Evolutionary conservation across 495 filamentous ascomycete genomes (phyloP).

Genomic region (Trichocladium antarcticum): DNA sequence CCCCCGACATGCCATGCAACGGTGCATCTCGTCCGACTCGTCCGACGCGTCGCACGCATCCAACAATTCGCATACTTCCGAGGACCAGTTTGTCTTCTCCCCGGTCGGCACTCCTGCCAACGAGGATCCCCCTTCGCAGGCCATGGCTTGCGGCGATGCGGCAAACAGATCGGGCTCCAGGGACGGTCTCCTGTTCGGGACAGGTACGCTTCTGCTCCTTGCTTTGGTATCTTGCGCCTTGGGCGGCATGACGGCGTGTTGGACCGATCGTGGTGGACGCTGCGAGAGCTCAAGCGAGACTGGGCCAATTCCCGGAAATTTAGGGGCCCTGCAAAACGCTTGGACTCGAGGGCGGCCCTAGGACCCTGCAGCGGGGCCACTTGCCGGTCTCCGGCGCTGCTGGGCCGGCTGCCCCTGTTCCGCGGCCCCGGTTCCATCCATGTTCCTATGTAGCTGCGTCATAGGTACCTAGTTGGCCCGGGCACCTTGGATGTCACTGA

Average conservation of each 20-base stretch:
- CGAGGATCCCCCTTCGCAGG: conserved; percentile 11
- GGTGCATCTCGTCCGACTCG: conserved; percentile 28
- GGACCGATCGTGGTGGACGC: too few relatives aligned
- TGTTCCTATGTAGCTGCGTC: neutral
- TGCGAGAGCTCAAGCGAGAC: too few relatives aligned
- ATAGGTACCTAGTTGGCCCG: too few relatives aligned
- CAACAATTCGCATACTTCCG: conserved; percentile 13
- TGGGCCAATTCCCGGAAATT: too few relatives aligned
- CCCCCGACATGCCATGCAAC: conserved; percentile 20
- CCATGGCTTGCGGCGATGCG: neutral
- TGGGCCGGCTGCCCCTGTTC: too few relatives aligned
- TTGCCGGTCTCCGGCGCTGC: too few relatives aligned
- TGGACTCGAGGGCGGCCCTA: too few relatives aligned
- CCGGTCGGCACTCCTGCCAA: conserved; percentile 12
- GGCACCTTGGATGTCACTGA: neutral
- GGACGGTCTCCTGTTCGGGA: neutral
- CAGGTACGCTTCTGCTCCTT: conserved; percentile 4
- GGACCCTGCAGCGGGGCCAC: neutral
- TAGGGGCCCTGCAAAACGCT: too few relatives aligned
- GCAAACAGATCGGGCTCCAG: neutral
- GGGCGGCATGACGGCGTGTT: too few relatives aligned
- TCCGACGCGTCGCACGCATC: conserved; percentile 20
- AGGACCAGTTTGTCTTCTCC: conserved; percentile 21
- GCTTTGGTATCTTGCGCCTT: too few relatives aligned
- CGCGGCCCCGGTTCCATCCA: neutral